Conservation (phyloP, 495 filamentous ascomycete species). For the Daldinia decipiens region DNA sequence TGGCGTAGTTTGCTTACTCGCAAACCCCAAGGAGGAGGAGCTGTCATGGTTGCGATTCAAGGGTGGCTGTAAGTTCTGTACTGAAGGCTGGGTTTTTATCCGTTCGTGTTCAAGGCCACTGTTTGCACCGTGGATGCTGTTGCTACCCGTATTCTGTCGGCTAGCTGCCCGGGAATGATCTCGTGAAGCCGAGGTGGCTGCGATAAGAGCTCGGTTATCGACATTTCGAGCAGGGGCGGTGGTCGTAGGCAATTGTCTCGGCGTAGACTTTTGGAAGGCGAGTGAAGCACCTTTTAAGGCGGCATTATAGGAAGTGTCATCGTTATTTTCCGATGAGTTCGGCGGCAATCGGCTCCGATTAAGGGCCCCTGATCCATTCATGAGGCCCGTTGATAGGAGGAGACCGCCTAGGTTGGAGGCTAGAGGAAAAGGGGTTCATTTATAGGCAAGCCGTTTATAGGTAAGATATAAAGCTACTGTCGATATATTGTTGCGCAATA, state of each 20-base stretch:
- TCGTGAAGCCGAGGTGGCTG: constrained; percentile 54
- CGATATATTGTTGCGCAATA: constrained; percentile 1
- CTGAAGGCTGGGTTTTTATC: constrained; percentile 3
- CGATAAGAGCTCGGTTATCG: constrained; percentile 60
- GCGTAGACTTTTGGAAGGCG: constrained; percentile 54
- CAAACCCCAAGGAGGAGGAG: constrained; percentile 31
- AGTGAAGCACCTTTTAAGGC: constrained; percentile 60
- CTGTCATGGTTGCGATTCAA: constrained; percentile 17
- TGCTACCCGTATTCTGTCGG: constrained; percentile 42
- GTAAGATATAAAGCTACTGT: background rate
- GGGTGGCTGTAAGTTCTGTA: constrained; percentile 21
- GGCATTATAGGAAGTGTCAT: constrained; percentile 47
- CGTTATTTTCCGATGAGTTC: constrained; percentile 32
- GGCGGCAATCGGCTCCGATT: constrained; percentile 38
- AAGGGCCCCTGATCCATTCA: constrained; percentile 43
- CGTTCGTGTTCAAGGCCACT: constrained; percentile 6
- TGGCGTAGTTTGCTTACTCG: constrained; percentile 18
- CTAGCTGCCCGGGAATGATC: constrained; percentile 38
- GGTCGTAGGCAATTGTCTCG: constrained; percentile 25
- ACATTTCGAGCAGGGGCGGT: constrained; percentile 23
- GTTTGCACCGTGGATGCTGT: constrained; percentile 17
- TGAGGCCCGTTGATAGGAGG: constrained; percentile 45
- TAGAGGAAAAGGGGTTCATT: constrained; percentile 25
- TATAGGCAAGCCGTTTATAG: constrained; percentile 30
- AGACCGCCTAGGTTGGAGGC: constrained; percentile 25